Percentiles rank a stretch among this genome's conserved stretches.
These are phyloP conservation scores for Circinella umbellata DNA, from an alignment of 371 early-diverging fungal species.

Conservation along the genomic window DNA sequence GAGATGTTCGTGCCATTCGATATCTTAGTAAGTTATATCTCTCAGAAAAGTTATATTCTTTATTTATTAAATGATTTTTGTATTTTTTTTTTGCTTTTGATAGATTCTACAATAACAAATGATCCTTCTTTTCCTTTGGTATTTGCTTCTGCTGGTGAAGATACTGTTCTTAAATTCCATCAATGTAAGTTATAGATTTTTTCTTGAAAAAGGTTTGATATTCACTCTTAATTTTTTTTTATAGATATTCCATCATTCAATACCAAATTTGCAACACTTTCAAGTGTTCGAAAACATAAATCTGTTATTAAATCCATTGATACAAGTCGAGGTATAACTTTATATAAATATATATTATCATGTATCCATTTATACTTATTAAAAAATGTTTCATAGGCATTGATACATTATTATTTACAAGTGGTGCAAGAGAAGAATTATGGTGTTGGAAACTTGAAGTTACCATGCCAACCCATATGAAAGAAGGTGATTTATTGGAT, in stretches of 20 bases:
- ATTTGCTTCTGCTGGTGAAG: constrained; percentile 59
- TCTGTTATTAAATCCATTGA: constrained; percentile 57
- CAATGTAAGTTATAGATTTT: constrained; percentile 29
- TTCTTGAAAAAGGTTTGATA: neutral
- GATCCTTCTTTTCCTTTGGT: constrained; percentile 25
- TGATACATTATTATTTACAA: constrained; percentile 52
- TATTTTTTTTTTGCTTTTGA: constrained; percentile 23
- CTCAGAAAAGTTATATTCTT: neutral
- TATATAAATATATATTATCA: too few relatives aligned
- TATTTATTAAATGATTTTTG: neutral
- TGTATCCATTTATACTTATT: too few relatives aligned
- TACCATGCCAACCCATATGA: neutral
- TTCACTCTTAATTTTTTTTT: neutral
- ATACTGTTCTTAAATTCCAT: constrained; percentile 51
- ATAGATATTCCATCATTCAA: constrained; percentile 30
- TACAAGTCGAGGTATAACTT: constrained; percentile 38
- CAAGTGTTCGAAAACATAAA: constrained; percentile 51
- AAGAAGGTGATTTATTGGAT: constrained; percentile 11
- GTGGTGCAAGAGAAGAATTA: constrained; percentile 59
- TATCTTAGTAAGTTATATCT: constrained; percentile 28
- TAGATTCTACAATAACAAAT: constrained; percentile 36
- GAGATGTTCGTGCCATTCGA: constrained; percentile 59
- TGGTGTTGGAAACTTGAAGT: constrained; percentile 59
- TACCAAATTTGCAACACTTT: constrained; percentile 33
- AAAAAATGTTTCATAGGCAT: constrained; percentile 20